Percentiles rank a stretch among this genome's conserved stretches.
Conservation (phyloP, 1,139 yeast genomes). For the Yamadazyma dendronema region DNA sequence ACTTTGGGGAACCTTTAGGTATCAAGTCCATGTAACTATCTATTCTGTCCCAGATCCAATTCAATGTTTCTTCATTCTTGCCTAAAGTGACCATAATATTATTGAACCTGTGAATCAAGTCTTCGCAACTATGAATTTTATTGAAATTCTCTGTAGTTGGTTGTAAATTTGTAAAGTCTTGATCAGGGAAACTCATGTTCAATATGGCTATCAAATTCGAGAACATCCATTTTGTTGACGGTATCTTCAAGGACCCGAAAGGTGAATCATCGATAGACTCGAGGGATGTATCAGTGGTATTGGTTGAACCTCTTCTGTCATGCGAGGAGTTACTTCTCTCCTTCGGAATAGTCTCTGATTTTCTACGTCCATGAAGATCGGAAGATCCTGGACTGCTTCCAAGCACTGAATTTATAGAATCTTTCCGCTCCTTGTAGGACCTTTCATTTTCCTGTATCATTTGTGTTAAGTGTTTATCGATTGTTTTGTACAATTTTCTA, state of each 20-base stretch:
- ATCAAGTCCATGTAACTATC: conserved; percentile 78
- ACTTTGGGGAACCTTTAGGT: conserved; percentile 19
- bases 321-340: conserved; percentile 7
- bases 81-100: conserved; percentile 81
- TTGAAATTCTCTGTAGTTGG: conserved; percentile 75
- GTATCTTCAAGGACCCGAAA: conserved; percentile 86
- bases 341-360: not conserved
- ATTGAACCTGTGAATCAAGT: conserved; percentile 71
- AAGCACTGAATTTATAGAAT: conserved; percentile 34
- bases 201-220: conserved; percentile 87
- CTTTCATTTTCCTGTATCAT: conserved; percentile 56
- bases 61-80: conserved; percentile 46
- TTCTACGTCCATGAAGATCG: conserved; percentile 7
- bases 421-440: conserved; percentile 40
- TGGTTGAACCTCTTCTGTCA: conserved; percentile 8
- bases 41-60: conserved; percentile 86
- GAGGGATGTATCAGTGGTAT: conserved; percentile 19
- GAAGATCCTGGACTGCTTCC: conserved; percentile 38
- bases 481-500: conserved; percentile 79
- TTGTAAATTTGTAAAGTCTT: conserved; percentile 83
- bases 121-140: conserved; percentile 44
- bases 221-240: conserved; percentile 82
- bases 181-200: conserved; percentile 93
- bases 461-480: conserved; percentile 77
- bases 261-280: conserved; percentile 63